These are phyloP conservation scores for Vigna nakashimae DNA, from an alignment of 306 rosid species.

Conservation along the genomic window DNA sequence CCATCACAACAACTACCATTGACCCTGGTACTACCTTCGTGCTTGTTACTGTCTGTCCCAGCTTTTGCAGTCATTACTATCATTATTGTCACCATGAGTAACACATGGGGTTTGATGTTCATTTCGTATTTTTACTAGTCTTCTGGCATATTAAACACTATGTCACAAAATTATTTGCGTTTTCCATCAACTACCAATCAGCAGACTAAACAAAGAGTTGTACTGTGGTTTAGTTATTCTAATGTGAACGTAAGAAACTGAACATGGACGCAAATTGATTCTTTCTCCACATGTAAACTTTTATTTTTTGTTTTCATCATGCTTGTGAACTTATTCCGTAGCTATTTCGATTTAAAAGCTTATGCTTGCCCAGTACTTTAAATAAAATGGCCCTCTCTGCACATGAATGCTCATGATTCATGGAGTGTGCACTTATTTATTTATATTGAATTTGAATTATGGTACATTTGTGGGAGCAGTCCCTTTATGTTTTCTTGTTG, in stretches of 20 bases:
- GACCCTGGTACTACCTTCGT: too few relatives aligned
- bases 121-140: not conserved
- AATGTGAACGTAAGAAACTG: not conserved
- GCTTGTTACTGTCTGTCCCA: too few relatives aligned
- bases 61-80: too few relatives aligned
- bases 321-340: too few relatives aligned
- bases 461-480: not conserved
- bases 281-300: not conserved
- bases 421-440: constrained; percentile 11
- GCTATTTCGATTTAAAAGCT: constrained; percentile 14
- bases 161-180: not conserved
- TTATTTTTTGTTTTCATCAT: too few relatives aligned
- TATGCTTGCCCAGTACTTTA: not conserved
- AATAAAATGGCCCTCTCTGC: not conserved
- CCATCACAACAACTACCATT: too few relatives aligned
- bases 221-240: not conserved
- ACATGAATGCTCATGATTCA: not conserved
- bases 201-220: not conserved
- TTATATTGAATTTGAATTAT: not conserved
- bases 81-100: too few relatives aligned
- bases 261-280: not conserved
- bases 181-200: not conserved
- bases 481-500: constrained; percentile 2
- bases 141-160: not conserved
- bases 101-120: not conserved